A percentile compares a stretch with the other conserved stretches of the same genome.
Evolutionary conservation across 345 rosid species (phyloP).

Genomic region (Limnanthes douglasii): DNA sequence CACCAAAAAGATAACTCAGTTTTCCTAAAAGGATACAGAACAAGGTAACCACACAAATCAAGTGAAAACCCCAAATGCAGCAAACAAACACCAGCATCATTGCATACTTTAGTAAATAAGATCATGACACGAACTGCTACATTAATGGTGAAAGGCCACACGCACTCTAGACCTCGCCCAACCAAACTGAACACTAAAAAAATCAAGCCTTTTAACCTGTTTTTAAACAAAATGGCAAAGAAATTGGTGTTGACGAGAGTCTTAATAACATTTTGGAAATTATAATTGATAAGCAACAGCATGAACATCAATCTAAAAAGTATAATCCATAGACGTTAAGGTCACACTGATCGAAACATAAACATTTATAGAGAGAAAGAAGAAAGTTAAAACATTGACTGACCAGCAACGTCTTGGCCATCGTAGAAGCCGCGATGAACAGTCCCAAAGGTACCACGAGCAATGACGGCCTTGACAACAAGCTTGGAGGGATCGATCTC

Average conservation of each 20-base stretch:
- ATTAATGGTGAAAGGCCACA: background rate
- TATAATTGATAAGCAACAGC: background rate
- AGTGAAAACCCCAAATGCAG: constrained; percentile 4
- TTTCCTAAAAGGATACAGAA: background rate
- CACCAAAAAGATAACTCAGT: constrained; percentile 2
- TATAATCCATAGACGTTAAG: background rate
- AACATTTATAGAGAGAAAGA: background rate
- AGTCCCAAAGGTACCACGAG: constrained; percentile 94
- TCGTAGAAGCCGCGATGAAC: constrained; percentile 96
- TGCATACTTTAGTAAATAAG: constrained; percentile 1
- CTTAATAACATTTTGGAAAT: background rate
- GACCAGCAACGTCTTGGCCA: constrained; percentile 86
- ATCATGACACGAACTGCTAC: background rate
- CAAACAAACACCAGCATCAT: background rate
- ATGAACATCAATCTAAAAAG: background rate
- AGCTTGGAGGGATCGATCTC: constrained; percentile 95
- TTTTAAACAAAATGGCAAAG: too few relatives aligned
- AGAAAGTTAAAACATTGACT: constrained; percentile 13
- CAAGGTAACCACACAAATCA: constrained; percentile 1
- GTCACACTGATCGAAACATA: background rate
- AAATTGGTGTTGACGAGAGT: too few relatives aligned
- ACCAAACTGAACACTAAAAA: too few relatives aligned
- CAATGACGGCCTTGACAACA: constrained; percentile 68
- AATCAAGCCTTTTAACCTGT: too few relatives aligned
- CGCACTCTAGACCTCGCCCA: too few relatives aligned